Evolutionary conservation across 345 rosid species (phyloP), one percentile per base, ranked within the genome.

Genomic region (Gossypioides kirkii): DNA sequence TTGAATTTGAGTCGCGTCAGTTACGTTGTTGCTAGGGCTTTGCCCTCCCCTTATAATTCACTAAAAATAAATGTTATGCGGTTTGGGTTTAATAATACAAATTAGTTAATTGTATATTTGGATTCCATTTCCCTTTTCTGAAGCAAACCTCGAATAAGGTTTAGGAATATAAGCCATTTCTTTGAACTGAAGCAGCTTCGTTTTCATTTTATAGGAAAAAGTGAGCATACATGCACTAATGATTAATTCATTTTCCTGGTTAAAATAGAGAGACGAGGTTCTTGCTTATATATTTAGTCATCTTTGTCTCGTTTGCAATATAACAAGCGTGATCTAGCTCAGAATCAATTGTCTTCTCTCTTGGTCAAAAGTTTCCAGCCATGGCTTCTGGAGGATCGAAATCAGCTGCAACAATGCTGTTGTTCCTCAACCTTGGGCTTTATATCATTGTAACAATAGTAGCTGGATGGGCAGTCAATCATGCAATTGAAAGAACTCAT

Each of bases 401-500:
- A 77, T 81, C 97, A 8, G 83, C 84, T 52, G 93, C 97, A 41
- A 79, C 78, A 56, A 25, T 86, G 81, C 90, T 94, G 75, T 82
- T 87, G 60, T 9, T 88, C 71, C 80, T 92, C 80, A 94, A 92
- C 74, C 85, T 90, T 9, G 83, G 81, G 32, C 85, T 94, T 2
- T 94, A 88, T 62, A 89, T 92, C 73, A 81, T 90, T 60, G 74
- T 92, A 72, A 84, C 86, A 9, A 69, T 86, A 13, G 78, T 86
- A 17, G 93, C 97, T 36, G 81, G 90, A 0, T 92, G 97, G 98
- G 92, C 90, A 16, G 78, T 86, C 10, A 94, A 92, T 80, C 97
- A 89, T 77, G 91, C 82, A 47, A 90, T 94, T 52, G 80, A 81
- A 55, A 82, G 77, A 76, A 56, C 28, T 23, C 92, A 69, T 8